These are phyloP conservation scores for Physcia stellaris DNA, from an alignment of 495 filamentous ascomycete species.

Conservation along the genomic window DNA sequence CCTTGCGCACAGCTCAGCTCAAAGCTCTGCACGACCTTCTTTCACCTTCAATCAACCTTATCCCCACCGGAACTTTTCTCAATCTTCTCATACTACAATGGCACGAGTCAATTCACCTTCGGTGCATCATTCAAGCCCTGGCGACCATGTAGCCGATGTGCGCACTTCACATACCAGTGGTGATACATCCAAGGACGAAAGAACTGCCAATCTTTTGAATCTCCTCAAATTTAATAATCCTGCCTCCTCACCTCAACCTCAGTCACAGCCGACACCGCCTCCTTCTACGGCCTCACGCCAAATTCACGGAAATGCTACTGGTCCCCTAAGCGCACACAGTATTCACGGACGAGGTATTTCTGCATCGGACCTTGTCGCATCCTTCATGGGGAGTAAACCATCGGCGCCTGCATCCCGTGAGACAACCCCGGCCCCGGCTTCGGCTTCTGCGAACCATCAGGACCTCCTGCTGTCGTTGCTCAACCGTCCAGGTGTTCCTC, in stretches of 20 bases:
- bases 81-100: background rate
- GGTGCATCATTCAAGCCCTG: background rate
- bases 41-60: background rate
- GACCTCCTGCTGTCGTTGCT: slow-evolving; percentile 53
- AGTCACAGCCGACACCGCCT: slow-evolving; percentile 24
- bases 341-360: slow-evolving; percentile 41
- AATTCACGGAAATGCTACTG: slow-evolving; percentile 26
- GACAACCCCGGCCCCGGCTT: slow-evolving; percentile 5
- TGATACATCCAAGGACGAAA: slow-evolving; percentile 37
- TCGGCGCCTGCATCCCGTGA: slow-evolving; percentile 21
- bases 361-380: slow-evolving; percentile 49
- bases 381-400: slow-evolving; percentile 35
- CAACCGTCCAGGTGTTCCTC: slow-evolving; percentile 38
- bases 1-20: slow-evolving; percentile 5
- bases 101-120: background rate
- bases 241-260: slow-evolving; percentile 16
- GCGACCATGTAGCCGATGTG: background rate
- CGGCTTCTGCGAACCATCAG: slow-evolving; percentile 39
- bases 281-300: slow-evolving; percentile 24
- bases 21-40: slow-evolving; percentile 10
- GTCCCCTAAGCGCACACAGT: slow-evolving; percentile 22
- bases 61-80: background rate
- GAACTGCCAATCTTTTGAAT: slow-evolving; percentile 62
- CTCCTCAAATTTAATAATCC: slow-evolving; percentile 74
- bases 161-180: slow-evolving; percentile 24